Base-by-base conservation (phyloP, 2,329 filamentous ascomycete species). In the Erysiphe pulchra region DNA sequence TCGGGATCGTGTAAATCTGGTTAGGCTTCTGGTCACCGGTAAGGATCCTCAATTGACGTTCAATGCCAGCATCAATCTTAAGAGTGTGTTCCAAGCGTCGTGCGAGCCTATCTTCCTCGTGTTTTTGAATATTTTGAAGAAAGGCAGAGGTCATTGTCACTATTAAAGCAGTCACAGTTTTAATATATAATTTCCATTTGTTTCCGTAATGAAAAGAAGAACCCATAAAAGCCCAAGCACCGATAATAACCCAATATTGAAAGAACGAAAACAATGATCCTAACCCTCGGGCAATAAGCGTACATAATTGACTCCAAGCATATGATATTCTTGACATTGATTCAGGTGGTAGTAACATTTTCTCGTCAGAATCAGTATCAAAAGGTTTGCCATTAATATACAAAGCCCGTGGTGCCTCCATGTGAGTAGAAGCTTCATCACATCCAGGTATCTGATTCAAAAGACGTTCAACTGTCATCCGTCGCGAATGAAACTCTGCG, bases 111-210 rank as follows among this genome's bases (percentile, higher is more conserved):
- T 51, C 50, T 45, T 58, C 55, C 47, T 64, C 61, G 20, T 56
- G 56, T 45, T 60, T 56, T 32, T 60, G 59, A 42, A 64, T 57
- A 50, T 60, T 63, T 48, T 60, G 57, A 24, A 64, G 49, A 50
- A 64, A 64, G 43, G 57, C 54, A 28, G 53, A 60, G 1, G 61
- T 59, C 40, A 66, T 59, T 1, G 62, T 61, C 48, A 67, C 59
- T 43, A 61, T 53, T 20, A 64, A 58, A 0, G 65, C 63, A 0
- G 62, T 64, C 8, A 62, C 61, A 3, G 64, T 62, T 56, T 66
- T 64, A 54, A 64, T 60, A 49, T 63, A 60, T 14, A 63, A 55
- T 53, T 62, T 61, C 61, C 61, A 63, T 6, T 53, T 54, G 49
- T 62, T 52, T 36, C 53, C 56, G 47, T 54, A 63, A 20, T 51